Conservation (phyloP, 2,329 filamentous ascomycete species). For the Pseudocercospora musae region DNA sequence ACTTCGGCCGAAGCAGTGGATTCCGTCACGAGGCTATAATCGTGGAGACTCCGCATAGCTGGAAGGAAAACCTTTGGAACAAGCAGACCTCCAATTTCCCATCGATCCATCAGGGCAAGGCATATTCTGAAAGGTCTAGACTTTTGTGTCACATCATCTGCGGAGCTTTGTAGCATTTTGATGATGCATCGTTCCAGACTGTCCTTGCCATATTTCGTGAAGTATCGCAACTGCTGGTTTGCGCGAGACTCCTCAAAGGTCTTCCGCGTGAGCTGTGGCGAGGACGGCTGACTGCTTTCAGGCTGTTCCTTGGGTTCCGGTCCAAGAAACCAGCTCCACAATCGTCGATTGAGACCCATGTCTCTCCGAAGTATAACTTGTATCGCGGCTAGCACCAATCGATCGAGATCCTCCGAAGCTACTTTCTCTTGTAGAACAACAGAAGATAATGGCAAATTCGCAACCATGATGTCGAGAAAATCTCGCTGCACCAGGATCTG, state of each 20-base stretch:
- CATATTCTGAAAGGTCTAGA: constrained; percentile 87
- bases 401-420: constrained; percentile 71
- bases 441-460: constrained; percentile 81
- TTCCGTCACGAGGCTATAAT: constrained; percentile 65
- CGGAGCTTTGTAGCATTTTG: constrained; percentile 65
- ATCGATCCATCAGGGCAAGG: constrained; percentile 94
- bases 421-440: constrained; percentile 69
- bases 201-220: constrained; percentile 73
- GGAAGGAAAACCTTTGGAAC: constrained; percentile 86
- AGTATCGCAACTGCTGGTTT: constrained; percentile 63
- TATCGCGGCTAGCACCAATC: constrained; percentile 77
- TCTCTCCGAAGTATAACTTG: constrained; percentile 85
- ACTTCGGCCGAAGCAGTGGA: constrained; percentile 79
- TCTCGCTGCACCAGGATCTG: constrained; percentile 91
- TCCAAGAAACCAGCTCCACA: constrained; percentile 96
- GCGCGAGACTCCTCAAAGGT: constrained; percentile 51
- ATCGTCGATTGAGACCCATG: constrained; percentile 89
- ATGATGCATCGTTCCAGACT: constrained; percentile 72
- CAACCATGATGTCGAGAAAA: constrained; percentile 88
- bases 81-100: constrained; percentile 90
- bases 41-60: constrained; percentile 73
- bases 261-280: constrained; percentile 22
- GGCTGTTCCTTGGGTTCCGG: constrained; percentile 56
- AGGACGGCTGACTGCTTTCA: constrained; percentile 21
- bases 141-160: constrained; percentile 60